These are phyloP conservation scores for Fusarium redolens DNA, from an alignment of 2,329 filamentous ascomycete genomes.

Conservation along the genomic window DNA sequence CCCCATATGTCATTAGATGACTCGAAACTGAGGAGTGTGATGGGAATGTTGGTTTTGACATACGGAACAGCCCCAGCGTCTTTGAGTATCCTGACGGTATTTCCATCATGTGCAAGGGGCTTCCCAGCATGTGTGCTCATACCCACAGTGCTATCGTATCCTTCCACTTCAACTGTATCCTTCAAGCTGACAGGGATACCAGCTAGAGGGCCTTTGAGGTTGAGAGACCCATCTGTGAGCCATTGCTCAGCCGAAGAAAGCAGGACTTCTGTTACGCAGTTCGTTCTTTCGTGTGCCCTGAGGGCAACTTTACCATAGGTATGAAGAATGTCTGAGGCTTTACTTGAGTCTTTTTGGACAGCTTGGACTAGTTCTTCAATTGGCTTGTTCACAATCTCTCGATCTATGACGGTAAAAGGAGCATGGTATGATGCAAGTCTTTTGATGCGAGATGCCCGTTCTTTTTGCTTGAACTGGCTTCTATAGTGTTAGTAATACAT, in stretches of 20 bases:
- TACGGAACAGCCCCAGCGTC: slow-evolving; percentile 91
- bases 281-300: slow-evolving; percentile 86
- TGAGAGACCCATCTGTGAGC: slow-evolving; percentile 67
- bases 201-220: slow-evolving; percentile 84
- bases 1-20: slow-evolving; percentile 85
- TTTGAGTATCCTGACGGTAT: slow-evolving; percentile 80
- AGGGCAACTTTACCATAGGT: slow-evolving; percentile 89
- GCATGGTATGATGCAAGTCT: slow-evolving; percentile 74
- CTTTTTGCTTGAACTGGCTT: slow-evolving; percentile 82
- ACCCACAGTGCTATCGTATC: slow-evolving; percentile 85
- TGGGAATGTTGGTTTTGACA: slow-evolving; percentile 90
- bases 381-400: slow-evolving; percentile 74
- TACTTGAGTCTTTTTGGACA: slow-evolving; percentile 75
- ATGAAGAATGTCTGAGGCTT: slow-evolving; percentile 79
- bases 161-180: slow-evolving; percentile 81
- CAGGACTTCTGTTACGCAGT: slow-evolving; percentile 90
- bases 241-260: slow-evolving; percentile 82
- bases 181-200: slow-evolving; percentile 91
- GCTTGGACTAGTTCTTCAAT: slow-evolving; percentile 82
- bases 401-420: slow-evolving; percentile 73
- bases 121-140: slow-evolving; percentile 80
- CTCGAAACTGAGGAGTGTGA: slow-evolving; percentile 88
- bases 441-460: slow-evolving; percentile 77
- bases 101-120: slow-evolving; percentile 73
- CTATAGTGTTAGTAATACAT: slow-evolving; percentile 43